A percentile compares a stretch with the other conserved stretches of the same genome.
These are phyloP conservation scores for Herpetospermum pedunculosum DNA, from an alignment of 306 rosid species.

Conservation along the genomic window DNA sequence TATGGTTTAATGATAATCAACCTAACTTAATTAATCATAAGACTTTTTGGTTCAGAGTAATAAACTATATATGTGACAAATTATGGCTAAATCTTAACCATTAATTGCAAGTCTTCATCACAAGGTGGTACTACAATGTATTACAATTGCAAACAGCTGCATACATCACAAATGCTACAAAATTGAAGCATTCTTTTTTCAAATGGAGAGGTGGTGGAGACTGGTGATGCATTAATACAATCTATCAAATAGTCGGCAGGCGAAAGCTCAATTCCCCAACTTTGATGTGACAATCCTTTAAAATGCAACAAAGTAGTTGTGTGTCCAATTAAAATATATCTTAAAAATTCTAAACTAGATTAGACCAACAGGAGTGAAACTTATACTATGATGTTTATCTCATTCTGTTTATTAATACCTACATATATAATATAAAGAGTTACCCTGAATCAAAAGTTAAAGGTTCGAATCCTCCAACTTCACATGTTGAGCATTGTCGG, in stretches of 20 bases:
- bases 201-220: too few species aligned
- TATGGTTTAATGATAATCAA: too few species aligned
- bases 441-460: too few species aligned
- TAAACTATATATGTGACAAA: not conserved
- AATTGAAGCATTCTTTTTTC: too few species aligned
- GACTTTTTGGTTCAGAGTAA: not conserved
- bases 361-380: not conserved
- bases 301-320: not conserved
- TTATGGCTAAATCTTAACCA: too few species aligned
- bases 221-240: not conserved
- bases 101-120: too few species aligned
- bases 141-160: too few species aligned
- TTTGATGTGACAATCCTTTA: not conserved
- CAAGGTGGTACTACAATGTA: too few species aligned
- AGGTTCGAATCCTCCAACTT: too few species aligned
- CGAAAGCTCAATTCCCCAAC: not conserved
- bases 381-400: not conserved
- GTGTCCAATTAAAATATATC: not conserved
- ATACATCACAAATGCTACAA: not conserved
- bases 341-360: not conserved
- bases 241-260: not conserved
- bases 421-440: too few species aligned
- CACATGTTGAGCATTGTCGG: too few species aligned
- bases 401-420: not conserved
- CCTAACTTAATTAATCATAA: not conserved